These are phyloP conservation scores for Alternaria sp. DNA, from an alignment of 2,329 filamentous ascomycete species.

Conservation along the genomic window DNA sequence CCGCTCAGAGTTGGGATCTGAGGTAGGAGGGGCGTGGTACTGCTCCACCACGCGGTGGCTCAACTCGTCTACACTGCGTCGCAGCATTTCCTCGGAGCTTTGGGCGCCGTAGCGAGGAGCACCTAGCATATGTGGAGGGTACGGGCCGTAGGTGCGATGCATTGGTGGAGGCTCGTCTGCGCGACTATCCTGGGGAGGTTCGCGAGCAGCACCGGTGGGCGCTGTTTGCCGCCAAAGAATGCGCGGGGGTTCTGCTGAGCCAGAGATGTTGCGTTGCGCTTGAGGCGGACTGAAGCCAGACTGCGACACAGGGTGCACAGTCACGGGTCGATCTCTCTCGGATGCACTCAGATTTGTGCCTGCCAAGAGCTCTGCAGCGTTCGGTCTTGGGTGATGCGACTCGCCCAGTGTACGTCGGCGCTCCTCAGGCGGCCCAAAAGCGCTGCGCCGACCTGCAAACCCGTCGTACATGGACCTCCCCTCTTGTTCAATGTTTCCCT, in stretches of 20 bases:
- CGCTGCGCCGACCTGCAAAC: constrained; percentile 36
- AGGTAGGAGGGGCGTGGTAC: constrained; percentile 52
- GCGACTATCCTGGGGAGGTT: constrained; percentile 35
- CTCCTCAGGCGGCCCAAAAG: constrained; percentile 45
- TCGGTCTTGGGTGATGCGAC: constrained; percentile 47
- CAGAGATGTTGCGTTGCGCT: constrained; percentile 32
- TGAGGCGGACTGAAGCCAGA: constrained; percentile 51
- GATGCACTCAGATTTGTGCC: constrained; percentile 29
- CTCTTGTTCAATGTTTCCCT: constrained; percentile 37
- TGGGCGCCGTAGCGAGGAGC: constrained; percentile 35
- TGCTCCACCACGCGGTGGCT: constrained; percentile 49
- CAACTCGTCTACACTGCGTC: constrained; percentile 46
- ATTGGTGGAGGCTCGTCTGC: constrained; percentile 43
- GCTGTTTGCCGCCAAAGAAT: constrained; percentile 45
- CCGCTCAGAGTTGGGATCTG: constrained; percentile 49
- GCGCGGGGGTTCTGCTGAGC: constrained; percentile 34
- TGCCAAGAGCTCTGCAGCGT: constrained; percentile 44
- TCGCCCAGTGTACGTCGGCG: constrained; percentile 49
- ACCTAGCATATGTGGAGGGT: constrained; percentile 36
- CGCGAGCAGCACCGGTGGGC: constrained; percentile 37
- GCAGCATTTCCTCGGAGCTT: constrained; percentile 44
- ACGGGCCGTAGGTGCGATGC: constrained; percentile 46
- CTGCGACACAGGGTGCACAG: constrained; percentile 52
- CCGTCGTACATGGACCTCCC: constrained; percentile 35
- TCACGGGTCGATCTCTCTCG: constrained; percentile 48